A percentile compares a stretch with the other conserved stretches of the same genome.
Conservation (phyloP, 2,329 filamentous ascomycete species). For the Ceratocystiopsis sp. region DNA sequence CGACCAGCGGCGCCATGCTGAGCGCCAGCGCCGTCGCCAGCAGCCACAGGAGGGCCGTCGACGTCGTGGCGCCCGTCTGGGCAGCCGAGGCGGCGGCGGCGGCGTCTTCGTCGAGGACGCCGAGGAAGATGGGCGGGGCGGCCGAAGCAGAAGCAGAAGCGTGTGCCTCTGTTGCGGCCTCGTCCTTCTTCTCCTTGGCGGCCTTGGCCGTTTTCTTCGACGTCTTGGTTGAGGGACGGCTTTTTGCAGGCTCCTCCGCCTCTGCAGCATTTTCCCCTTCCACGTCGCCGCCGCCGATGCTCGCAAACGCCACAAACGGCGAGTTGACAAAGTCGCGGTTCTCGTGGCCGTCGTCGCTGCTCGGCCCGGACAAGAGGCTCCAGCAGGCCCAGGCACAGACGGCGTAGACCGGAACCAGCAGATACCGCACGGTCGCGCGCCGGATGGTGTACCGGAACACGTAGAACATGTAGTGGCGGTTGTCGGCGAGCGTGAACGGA, state of each 20-base stretch:
- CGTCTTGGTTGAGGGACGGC: no score
- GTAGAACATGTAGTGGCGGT: slow-evolving; percentile 95
- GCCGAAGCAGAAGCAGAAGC: no score
- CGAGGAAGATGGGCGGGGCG: slow-evolving; percentile 2
- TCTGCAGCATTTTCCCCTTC: no score
- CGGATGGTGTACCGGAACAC: slow-evolving; percentile 73
- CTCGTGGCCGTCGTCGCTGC: not conserved
- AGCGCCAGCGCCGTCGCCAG: slow-evolving; percentile 60
- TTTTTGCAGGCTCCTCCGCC: no score
- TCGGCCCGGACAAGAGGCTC: slow-evolving; percentile 35
- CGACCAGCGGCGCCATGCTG: slow-evolving; percentile 77
- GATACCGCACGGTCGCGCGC: slow-evolving; percentile 44
- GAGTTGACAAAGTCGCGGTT: slow-evolving; percentile 4
- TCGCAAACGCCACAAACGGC: slow-evolving; percentile 3
- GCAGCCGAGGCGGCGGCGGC: slow-evolving; percentile 13
- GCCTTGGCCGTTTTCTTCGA: no score
- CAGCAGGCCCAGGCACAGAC: slow-evolving; percentile 52
- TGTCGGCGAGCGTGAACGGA: slow-evolving; percentile 90
- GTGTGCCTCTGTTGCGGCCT: not conserved
- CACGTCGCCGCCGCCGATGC: no score
- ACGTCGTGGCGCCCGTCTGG: slow-evolving; percentile 22
- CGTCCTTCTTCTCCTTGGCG: not conserved
- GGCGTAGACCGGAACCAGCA: slow-evolving; percentile 54
- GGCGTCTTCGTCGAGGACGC: slow-evolving; percentile 11
- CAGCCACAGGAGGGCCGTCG: slow-evolving; percentile 40